These are phyloP conservation scores for Eucommia ulmoides DNA, from an alignment of 257 asterid species.

Conservation along the genomic window DNA sequence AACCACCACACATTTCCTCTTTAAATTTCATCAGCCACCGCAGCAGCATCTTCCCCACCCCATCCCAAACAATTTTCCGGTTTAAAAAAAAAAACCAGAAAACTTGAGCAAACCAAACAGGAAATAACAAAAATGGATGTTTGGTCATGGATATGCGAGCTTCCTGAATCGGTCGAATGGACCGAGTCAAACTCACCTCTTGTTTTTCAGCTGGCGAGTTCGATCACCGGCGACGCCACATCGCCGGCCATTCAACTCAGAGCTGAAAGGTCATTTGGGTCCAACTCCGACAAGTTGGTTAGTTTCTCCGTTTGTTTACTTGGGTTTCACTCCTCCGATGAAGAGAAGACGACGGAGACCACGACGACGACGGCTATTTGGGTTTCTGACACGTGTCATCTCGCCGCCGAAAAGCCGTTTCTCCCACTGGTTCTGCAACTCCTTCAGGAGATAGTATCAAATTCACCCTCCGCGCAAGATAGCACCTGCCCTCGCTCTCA, in stretches of 20 bases:
- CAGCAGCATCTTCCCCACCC: constrained; percentile 1
- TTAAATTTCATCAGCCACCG: constrained; percentile 15
- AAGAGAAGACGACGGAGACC: constrained; percentile 21
- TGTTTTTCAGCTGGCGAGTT: constrained; percentile 32
- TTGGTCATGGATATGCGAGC: constrained; percentile 88
- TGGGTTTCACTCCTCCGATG: constrained; percentile 18
- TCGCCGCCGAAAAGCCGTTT: constrained; percentile 51
- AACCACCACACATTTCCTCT: constrained; percentile 41
- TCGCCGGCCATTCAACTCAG: constrained; percentile 32
- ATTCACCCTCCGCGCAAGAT: constrained; percentile 55
- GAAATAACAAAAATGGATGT: constrained; percentile 36
- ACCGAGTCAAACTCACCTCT: constrained; percentile 17
- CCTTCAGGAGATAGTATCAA: constrained; percentile 55
- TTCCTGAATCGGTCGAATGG: constrained; percentile 48
- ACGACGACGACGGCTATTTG: too few relatives aligned
- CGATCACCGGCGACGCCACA: constrained; percentile 7
- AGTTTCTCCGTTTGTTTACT: constrained; percentile 33
- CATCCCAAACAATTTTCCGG: neutral
- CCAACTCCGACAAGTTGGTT: constrained; percentile 20
- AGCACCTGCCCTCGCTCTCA: constrained; percentile 64
- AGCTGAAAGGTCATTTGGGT: constrained; percentile 27
- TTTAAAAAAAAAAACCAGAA: neutral
- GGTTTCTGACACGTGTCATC: constrained; percentile 48
- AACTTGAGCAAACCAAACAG: neutral
- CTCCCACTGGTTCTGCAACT: constrained; percentile 63